phyloP scores from a whole-genome alignment of 1,284 basidiomycete species.

The Microbotryum silenes-acaulis region DNA sequence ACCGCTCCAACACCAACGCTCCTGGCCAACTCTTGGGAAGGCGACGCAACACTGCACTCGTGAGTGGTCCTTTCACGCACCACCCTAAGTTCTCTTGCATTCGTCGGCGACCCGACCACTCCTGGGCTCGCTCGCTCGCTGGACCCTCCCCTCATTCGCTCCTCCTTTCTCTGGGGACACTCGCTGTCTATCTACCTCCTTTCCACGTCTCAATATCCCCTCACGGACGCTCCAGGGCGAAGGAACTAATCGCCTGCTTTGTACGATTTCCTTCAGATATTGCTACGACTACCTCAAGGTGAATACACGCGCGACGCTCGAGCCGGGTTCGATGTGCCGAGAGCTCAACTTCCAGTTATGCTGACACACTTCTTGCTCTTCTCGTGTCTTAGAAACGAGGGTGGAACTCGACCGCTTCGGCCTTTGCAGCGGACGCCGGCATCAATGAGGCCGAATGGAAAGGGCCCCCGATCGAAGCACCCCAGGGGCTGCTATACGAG shows the following conservation, averaged over 20 bases:
- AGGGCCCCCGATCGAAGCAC: constrained; percentile 40
- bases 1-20: background rate
- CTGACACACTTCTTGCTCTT: background rate
- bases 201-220: background rate
- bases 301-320: background rate
- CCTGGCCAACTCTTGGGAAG: constrained; percentile 21
- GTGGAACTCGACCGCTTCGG: constrained; percentile 22
- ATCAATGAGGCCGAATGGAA: constrained; percentile 29
- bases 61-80: constrained; percentile 5
- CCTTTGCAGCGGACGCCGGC: constrained; percentile 29
- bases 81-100: background rate
- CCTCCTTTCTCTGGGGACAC: background rate
- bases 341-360: no score
- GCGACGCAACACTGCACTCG: constrained; percentile 30
- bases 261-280: constrained; percentile 13
- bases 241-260: background rate
- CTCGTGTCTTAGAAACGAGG: constrained; percentile 25
- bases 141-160: background rate
- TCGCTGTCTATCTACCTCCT: background rate
- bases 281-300: constrained; percentile 33
- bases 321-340: background rate
- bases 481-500: constrained; percentile 43
- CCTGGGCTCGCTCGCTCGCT: no score
- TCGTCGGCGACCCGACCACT: background rate
- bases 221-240: background rate